phyloP scores from a whole-genome alignment of 768 basidiomycete species.

The Trametes cingulata region DNA sequence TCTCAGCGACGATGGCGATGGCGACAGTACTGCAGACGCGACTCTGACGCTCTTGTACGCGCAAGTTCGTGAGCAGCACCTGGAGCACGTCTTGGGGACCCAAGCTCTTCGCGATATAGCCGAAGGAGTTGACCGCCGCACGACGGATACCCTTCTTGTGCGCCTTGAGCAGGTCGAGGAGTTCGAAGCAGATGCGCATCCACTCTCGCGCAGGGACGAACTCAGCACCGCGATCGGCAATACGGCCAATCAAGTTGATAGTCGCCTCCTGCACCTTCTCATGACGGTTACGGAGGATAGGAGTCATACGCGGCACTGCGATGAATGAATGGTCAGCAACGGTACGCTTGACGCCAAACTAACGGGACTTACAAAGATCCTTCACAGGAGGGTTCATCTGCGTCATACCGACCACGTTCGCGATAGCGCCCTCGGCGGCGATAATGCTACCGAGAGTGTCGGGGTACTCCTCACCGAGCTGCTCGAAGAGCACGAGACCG shows the following conservation, averaged over 20 bases:
- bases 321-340: conserved; percentile 20
- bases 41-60: conserved; percentile 98
- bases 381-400: conserved; percentile 99
- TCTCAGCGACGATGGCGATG: conserved; percentile 94
- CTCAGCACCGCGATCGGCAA: conserved; percentile 98
- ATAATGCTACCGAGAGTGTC: conserved; percentile 99
- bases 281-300: conserved; percentile 98
- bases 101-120: conserved; percentile 98
- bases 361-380: conserved; percentile 80
- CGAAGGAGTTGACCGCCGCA: conserved; percentile 98
- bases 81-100: conserved; percentile 98
- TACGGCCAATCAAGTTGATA: conserved; percentile 99
- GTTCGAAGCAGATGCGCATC: conserved; percentile 99
- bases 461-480: conserved; percentile 98
- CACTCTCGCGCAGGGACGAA: conserved; percentile 98
- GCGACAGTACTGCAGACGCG: conserved; percentile 99
- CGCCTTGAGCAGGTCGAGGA: conserved; percentile 94
- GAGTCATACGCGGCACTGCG: conserved; percentile 99
- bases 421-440: conserved; percentile 97
- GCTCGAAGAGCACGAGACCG: conserved; percentile 95
- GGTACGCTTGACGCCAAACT: neutral
- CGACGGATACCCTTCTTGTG: conserved; percentile 99
- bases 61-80: conserved; percentile 92
- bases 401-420: conserved; percentile 99
- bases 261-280: conserved; percentile 99